A percentile compares a stretch with the other conserved stretches of the same genome.
These are phyloP conservation scores for Nannochloris sp. DNA, from an alignment of 139 green algal genomes.

Conservation along the genomic window DNA sequence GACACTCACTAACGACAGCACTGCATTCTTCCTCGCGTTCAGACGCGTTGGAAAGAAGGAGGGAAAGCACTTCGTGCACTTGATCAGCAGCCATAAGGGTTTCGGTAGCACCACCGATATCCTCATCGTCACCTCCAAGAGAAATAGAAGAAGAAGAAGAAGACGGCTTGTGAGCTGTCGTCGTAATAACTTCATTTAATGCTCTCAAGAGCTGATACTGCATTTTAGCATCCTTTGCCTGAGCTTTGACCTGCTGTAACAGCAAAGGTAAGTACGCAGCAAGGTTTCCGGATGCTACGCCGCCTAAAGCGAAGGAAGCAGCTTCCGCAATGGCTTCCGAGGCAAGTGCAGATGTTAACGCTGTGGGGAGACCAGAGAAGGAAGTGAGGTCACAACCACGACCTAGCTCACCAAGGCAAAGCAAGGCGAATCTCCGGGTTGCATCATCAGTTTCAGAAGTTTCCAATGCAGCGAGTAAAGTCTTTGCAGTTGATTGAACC, in stretches of 20 bases:
- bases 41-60: constrained; percentile 68
- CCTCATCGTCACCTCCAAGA: no score
- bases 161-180: constrained; percentile 16
- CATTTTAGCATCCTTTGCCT: constrained; percentile 18
- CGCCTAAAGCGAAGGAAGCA: constrained; percentile 75
- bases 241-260: constrained; percentile 43
- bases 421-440: constrained; percentile 64
- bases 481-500: constrained; percentile 30
- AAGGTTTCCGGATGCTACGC: constrained; percentile 67
- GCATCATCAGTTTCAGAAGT: not conserved
- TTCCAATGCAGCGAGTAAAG: constrained; percentile 35
- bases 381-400: constrained; percentile 54
- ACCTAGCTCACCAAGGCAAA: constrained; percentile 83
- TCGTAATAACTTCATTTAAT: constrained; percentile 78
- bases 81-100: no score
- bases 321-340: constrained; percentile 73
- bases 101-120: no score
- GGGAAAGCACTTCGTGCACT: constrained; percentile 42
- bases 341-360: constrained; percentile 14
- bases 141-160: not conserved
- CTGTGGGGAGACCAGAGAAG: constrained; percentile 32
- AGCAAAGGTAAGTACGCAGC: constrained; percentile 70
- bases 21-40: constrained; percentile 84
- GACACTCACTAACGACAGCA: constrained; percentile 87
- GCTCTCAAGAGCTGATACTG: constrained; percentile 68